Percentiles rank a stretch among this genome's conserved stretches.
Evolutionary conservation across 2,329 filamentous ascomycete genomes (phyloP).

Genomic region (Zalaria sp.): DNA sequence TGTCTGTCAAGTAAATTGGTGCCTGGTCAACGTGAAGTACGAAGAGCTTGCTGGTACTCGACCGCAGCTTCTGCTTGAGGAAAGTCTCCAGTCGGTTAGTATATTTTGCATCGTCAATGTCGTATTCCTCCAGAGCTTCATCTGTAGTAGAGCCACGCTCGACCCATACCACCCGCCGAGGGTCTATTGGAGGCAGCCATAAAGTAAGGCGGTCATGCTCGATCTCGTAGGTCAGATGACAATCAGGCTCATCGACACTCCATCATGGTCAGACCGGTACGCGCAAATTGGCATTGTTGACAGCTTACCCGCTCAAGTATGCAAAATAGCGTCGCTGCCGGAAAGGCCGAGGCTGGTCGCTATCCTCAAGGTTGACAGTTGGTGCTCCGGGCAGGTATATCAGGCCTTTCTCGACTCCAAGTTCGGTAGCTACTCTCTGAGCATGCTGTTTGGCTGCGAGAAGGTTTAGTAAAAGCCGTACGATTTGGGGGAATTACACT

Average conservation of each 20-base stretch:
- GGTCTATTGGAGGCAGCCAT: slow-evolving; percentile 82
- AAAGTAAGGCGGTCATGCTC: slow-evolving; percentile 58
- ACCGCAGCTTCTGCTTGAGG: slow-evolving; percentile 17
- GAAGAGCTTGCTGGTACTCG: slow-evolving; percentile 15
- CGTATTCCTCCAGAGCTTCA: slow-evolving; percentile 64
- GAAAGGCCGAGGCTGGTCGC: slow-evolving; percentile 42
- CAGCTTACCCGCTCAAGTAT: slow-evolving; percentile 69
- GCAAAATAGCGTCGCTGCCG: slow-evolving; percentile 67
- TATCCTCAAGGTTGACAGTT: slow-evolving; percentile 39
- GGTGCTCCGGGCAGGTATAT: slow-evolving; percentile 43
- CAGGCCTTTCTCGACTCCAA: slow-evolving; percentile 30
- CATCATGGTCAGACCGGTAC: neutral
- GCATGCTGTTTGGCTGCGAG: slow-evolving; percentile 8
- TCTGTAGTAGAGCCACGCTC: slow-evolving; percentile 66
- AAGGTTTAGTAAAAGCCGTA: neutral
- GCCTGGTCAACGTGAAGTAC: slow-evolving; percentile 17
- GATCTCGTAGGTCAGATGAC: slow-evolving; percentile 70
- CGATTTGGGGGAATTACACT: neutral
- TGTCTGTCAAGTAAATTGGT: neutral
- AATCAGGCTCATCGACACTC: slow-evolving; percentile 52
- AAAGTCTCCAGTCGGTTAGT: slow-evolving; percentile 16
- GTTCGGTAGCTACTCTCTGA: slow-evolving; percentile 5
- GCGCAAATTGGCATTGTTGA: neutral
- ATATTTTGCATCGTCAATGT: slow-evolving; percentile 57
- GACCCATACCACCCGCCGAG: slow-evolving; percentile 82